These are phyloP conservation scores for Myxozyma lipomycoides DNA, from an alignment of 805 yeast species.

Conservation along the genomic window DNA sequence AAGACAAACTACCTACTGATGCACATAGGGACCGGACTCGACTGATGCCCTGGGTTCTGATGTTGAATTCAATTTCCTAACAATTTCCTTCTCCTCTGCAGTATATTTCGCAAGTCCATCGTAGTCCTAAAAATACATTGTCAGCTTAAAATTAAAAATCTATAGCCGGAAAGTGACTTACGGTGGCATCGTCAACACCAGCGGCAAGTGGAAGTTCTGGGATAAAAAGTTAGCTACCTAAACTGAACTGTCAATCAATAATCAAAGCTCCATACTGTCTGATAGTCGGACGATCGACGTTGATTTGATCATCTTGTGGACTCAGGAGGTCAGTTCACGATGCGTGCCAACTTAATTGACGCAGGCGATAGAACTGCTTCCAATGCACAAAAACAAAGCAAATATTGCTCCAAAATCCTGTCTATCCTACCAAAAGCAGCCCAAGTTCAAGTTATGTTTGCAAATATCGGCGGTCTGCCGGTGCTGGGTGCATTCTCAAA, in stretches of 20 bases:
- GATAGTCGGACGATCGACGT: constrained; percentile 27
- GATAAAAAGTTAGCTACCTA: neutral
- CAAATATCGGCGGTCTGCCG: too few species aligned
- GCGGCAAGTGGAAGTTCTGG: constrained; percentile 84
- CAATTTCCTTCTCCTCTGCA: constrained; percentile 73
- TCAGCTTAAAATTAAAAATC: neutral
- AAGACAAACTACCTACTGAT: constrained; percentile 44
- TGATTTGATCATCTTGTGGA: constrained; percentile 28
- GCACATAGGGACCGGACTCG: constrained; percentile 68
- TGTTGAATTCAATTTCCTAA: constrained; percentile 68
- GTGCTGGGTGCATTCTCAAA: too few species aligned
- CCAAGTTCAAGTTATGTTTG: too few species aligned
- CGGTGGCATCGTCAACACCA: constrained; percentile 68
- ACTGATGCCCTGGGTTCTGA: constrained; percentile 82
- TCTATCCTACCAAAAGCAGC: too few species aligned
- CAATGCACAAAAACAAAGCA: too few species aligned
- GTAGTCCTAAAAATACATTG: neutral
- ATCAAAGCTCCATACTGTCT: constrained; percentile 21
- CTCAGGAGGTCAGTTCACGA: too few species aligned
- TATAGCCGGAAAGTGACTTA: too few species aligned
- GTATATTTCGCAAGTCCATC: constrained; percentile 67
- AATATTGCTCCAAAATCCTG: too few species aligned
- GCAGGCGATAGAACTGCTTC: too few species aligned
- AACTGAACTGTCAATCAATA: neutral
- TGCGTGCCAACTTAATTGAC: neutral